These are phyloP conservation scores for Phytophthora kernoviae DNA, from an alignment of 352 stramenopile species.

Conservation along the genomic window DNA sequence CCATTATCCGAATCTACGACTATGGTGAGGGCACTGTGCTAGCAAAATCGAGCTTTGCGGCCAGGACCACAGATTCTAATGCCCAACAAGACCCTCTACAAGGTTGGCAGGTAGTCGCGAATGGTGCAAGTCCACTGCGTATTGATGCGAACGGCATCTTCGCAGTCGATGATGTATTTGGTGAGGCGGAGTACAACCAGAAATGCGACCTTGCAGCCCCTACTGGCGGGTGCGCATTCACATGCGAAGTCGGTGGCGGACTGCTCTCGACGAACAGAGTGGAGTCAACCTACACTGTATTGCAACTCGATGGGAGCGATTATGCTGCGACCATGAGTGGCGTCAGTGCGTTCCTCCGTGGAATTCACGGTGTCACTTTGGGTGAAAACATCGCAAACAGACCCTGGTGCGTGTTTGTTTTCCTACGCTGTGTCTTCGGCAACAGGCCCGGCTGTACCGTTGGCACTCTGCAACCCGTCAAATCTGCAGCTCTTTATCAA, in stretches of 20 bases:
- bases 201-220: conserved; percentile 64
- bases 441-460: conserved; percentile 22
- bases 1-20: conserved; percentile 63
- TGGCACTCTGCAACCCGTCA: conserved; percentile 66
- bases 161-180: conserved; percentile 60
- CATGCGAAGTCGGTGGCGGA: conserved; percentile 52
- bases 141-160: conserved; percentile 63
- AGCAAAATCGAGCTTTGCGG: conserved; percentile 36
- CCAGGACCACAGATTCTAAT: not conserved
- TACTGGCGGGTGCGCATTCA: conserved; percentile 51
- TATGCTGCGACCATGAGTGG: conserved; percentile 44
- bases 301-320: conserved; percentile 43
- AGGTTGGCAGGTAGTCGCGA: conserved; percentile 60
- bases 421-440: conserved; percentile 41
- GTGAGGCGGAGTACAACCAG: conserved; percentile 67
- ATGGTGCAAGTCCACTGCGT: conserved; percentile 47
- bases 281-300: conserved; percentile 31
- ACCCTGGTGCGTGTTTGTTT: conserved; percentile 41
- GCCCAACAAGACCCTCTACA: conserved; percentile 25
- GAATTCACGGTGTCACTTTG: conserved; percentile 65
- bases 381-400: conserved; percentile 52
- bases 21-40: conserved; percentile 47
- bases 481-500: conserved; percentile 63
- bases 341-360: conserved; percentile 47
- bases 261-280: conserved; percentile 23